Conservation (phyloP, 345 rosid genomes). For the Hypericum androsaemum region DNA sequence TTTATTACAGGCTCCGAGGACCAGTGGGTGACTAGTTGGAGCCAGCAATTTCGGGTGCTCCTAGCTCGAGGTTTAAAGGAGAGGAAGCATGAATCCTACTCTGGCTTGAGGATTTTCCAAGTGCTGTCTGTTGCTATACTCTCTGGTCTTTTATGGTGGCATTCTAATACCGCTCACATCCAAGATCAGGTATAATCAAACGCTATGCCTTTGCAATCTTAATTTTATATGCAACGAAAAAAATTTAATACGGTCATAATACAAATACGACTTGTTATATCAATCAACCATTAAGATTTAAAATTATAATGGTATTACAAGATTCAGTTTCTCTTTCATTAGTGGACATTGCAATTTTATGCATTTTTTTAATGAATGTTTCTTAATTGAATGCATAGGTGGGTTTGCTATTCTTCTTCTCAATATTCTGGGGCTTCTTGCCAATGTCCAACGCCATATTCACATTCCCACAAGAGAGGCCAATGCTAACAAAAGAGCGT, state of each 20-base stretch:
- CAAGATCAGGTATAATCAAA: constrained; percentile 83
- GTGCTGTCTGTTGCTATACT: constrained; percentile 76
- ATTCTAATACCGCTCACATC: constrained; percentile 46
- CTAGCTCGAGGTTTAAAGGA: constrained; percentile 63
- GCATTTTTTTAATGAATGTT: not conserved
- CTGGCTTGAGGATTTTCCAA: constrained; percentile 69
- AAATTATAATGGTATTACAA: too few relatives aligned
- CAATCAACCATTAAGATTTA: too few relatives aligned
- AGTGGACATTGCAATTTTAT: too few relatives aligned
- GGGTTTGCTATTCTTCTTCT: constrained; percentile 81
- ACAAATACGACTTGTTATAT: too few relatives aligned
- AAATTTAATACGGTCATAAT: too few relatives aligned
- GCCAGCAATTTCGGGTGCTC: constrained; percentile 66
- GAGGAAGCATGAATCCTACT: constrained; percentile 78
- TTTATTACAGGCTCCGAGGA: constrained; percentile 28
- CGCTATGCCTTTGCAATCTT: not conserved
- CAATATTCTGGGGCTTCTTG: constrained; percentile 88
- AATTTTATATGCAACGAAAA: not conserved
- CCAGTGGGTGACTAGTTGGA: constrained; percentile 78
- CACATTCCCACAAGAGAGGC: constrained; percentile 77
- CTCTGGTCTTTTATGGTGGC: constrained; percentile 91
- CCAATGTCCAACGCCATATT: constrained; percentile 79
- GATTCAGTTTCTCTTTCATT: not conserved
- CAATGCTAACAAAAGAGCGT: constrained; percentile 80
- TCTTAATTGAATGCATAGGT: constrained; percentile 33